These are phyloP conservation scores for Symbiotaphrina buchneri DNA, from an alignment of 495 filamentous ascomycete species.

Conservation along the genomic window DNA sequence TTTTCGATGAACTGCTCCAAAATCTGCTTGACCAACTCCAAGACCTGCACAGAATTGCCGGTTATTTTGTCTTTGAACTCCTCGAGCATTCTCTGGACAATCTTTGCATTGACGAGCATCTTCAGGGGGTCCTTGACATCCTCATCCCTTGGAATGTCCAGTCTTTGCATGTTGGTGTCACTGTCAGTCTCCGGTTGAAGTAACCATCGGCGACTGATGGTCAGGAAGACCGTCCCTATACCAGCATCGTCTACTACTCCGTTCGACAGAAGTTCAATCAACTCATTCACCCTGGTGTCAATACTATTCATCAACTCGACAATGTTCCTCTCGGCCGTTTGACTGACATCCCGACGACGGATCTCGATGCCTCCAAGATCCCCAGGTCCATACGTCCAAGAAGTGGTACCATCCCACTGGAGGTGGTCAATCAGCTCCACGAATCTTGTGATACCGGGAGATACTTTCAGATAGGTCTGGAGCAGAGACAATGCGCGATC, in stretches of 20 bases:
- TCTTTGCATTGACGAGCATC: slow-evolving; percentile 33
- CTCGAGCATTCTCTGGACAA: slow-evolving; percentile 43
- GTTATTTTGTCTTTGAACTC: slow-evolving; percentile 45
- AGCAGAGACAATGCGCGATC: slow-evolving; percentile 16
- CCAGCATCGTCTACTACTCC: slow-evolving; percentile 28
- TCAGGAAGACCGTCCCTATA: slow-evolving; percentile 37
- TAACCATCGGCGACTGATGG: slow-evolving; percentile 40
- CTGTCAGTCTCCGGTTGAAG: slow-evolving; percentile 9
- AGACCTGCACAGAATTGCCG: slow-evolving; percentile 32
- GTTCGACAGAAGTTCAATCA: slow-evolving; percentile 28
- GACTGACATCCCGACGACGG: slow-evolving; percentile 7
- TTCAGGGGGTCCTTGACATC: slow-evolving; percentile 17
- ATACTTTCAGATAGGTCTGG: slow-evolving; percentile 24
- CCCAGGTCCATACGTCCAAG: slow-evolving; percentile 22
- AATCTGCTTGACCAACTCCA: slow-evolving; percentile 37
- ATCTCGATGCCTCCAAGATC: slow-evolving; percentile 16
- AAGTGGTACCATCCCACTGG: slow-evolving; percentile 25
- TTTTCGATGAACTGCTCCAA: slow-evolving; percentile 16
- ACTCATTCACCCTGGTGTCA: slow-evolving; percentile 24
- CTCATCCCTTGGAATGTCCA: slow-evolving; percentile 7
- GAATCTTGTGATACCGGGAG: slow-evolving; percentile 18
- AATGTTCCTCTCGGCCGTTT: slow-evolving; percentile 11
- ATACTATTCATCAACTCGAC: slow-evolving; percentile 18
- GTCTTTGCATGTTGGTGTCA: slow-evolving; percentile 8
- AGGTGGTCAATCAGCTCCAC: slow-evolving; percentile 23